Evolutionary conservation across 2,329 filamentous ascomycete species (phyloP), one percentile per base, ranked within the genome.

Genomic region (Talaromyces sp.): DNA sequence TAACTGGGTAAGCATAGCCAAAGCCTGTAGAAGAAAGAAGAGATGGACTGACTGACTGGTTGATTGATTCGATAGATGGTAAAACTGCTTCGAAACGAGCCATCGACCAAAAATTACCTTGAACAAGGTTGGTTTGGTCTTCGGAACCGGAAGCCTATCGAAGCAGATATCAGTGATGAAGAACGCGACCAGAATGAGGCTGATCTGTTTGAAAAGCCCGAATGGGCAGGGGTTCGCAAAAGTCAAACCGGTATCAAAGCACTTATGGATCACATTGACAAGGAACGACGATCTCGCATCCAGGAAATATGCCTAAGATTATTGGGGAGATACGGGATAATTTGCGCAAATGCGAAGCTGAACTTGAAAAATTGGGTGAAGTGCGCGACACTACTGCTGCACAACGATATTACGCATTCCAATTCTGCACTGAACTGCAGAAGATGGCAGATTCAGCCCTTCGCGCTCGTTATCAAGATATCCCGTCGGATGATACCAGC

Each of bases 51-150:
- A 41, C 31, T 43, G 33, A 11, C 19, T 52, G 33, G 36, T 31
- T 22, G 17, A 11, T 17, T 28, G 39, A 7, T 31, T 17, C 21
- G 22, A 8, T 51, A 62, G 61, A 63, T 63, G 61, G 54, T 63
- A 19, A 60, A 59, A 56, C 59, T 63, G 5, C 48, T 63, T 15
- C 61, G 56, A 57, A 63, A 63, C 22, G 61, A 63, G 10, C 43
- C 61, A 31, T 35, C 57, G 3, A 63, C 51, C 28, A 56, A 61
- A 5, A 50, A 59, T 13, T 37, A 60, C 19, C 55, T 63, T 3
- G 54, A 63, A 7, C 59, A 63, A 35, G 61, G 61, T 10, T 63
- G 61, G 61, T 63, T 63, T 36, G 60, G 60, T 11, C n/a, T 63
- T 21, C 60, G 61, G 13, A 63, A 63, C 53, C 56, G 61, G 25